Conservation (phyloP, 78 protist species). For the Abeoforma whisleri region DNA sequence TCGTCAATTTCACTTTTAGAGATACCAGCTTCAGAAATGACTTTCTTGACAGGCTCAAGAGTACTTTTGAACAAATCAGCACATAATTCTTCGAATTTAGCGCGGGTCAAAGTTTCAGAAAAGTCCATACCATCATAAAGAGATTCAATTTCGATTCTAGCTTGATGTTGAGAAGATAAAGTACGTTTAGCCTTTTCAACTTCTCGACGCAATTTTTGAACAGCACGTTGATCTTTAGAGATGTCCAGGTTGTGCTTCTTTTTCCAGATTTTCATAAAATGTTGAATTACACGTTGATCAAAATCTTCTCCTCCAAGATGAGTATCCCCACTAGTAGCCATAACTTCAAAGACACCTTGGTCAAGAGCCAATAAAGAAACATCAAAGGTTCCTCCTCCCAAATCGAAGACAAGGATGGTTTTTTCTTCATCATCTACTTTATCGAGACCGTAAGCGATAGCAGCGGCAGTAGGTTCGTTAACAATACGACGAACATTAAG, state of each 20-base stretch:
- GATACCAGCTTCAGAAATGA: slow-evolving; percentile 79
- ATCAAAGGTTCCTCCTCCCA: slow-evolving; percentile 99
- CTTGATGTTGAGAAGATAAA: slow-evolving; percentile 69
- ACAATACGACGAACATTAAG: slow-evolving; percentile 87
- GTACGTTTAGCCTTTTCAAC: slow-evolving; percentile 88
- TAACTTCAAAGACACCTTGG: slow-evolving; percentile 93
- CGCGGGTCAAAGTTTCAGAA: slow-evolving; percentile 88
- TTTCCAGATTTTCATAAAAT: slow-evolving; percentile 70
- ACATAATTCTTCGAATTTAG: slow-evolving; percentile 94
- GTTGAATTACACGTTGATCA: slow-evolving; percentile 85
- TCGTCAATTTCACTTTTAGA: slow-evolving; percentile 82
- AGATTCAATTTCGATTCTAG: slow-evolving; percentile 82
- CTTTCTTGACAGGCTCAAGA: slow-evolving; percentile 77
- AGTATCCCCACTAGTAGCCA: slow-evolving; percentile 95
- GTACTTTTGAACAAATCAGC: slow-evolving; percentile 86
- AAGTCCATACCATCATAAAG: slow-evolving; percentile 89
- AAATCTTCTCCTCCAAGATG: slow-evolving; percentile 98
- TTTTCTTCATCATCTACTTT: slow-evolving; percentile 61
- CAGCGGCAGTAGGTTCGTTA: slow-evolving; percentile 99
- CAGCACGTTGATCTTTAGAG: slow-evolving; percentile 55
- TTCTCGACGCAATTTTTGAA: slow-evolving; percentile 81
- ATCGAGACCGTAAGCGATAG: slow-evolving; percentile 86
- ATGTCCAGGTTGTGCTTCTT: slow-evolving; percentile 70
- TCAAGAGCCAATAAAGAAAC: slow-evolving; percentile 89
- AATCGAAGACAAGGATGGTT: slow-evolving; percentile 94